Evolutionary conservation across 352 stramenopile species (phyloP), one percentile per base, ranked within the genome.

Genomic region (Phytophthora pisi): DNA sequence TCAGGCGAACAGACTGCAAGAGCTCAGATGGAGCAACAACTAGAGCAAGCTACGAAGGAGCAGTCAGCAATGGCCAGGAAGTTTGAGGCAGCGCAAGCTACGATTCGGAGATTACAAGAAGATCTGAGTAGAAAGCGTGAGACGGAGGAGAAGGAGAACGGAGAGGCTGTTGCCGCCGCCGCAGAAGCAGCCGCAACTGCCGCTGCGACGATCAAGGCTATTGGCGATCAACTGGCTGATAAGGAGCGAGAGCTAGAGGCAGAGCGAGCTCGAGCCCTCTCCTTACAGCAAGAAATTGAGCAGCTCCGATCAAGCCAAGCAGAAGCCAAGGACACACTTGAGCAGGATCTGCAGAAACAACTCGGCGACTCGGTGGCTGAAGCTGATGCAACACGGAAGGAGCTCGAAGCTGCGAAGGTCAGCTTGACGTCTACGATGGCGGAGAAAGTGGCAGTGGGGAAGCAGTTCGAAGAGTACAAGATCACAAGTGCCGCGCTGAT

Each of bases 71-170:
- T 60, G 26, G 51, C 34, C 7, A 71, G 66, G 30, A 72, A 79
- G 51, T 68, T 89, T 1, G 69, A 78, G 31, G 72, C 65, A 45
- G 74, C 57, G 16, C 71, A 75, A 42, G 49, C 63, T 30, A 65
- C 55, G 7, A 67, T 78, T 40, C 43, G 42, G 23, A 58, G 61
- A 60, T 58, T 89, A 13, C 64, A 82, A 60, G 61, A 81, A 47
- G 72, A 81, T 18, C 23, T 87, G 36, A 36, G 45, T 1, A 64
- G 36, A 28, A 72, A 75, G 18, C 57, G 51, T 26, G 63, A 75
- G 34, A 53, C 61, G 24, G 62, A 67, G 13, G 47, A 67, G 30
- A 58, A 68, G 1, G 60, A 62, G 15, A 52, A 63, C 11, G 66
- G 76, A 11, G 56, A 69, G 66, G 70, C 74, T n/a, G 61, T 54